Conservation (phyloP, 768 basidiomycete species). For the Ephemerocybe angulata region DNA sequence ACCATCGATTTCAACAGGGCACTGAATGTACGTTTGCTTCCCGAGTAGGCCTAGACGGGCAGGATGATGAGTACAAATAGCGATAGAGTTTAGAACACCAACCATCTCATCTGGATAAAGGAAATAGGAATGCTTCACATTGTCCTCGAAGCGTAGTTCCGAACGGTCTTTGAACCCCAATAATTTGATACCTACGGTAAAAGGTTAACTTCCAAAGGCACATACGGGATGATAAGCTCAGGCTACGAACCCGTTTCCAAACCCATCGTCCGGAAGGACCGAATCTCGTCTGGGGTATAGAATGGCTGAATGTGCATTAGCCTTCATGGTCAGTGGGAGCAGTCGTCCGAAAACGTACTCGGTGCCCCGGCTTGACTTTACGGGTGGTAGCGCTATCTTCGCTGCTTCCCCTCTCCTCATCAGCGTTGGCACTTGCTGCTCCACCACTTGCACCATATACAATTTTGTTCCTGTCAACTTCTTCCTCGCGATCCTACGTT, state of each 20-base stretch:
- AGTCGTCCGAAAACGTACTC: constrained; percentile 37
- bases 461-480: constrained; percentile 43
- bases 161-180: constrained; percentile 83
- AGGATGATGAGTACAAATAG: constrained; percentile 10
- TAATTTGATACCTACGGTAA: constrained; percentile 69
- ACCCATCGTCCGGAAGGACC: constrained; percentile 77
- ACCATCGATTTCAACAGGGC: constrained; percentile 82
- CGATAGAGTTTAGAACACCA: constrained; percentile 15
- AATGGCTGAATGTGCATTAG: constrained; percentile 52
- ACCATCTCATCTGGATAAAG: constrained; percentile 92
- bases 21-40: constrained; percentile 88
- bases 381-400: constrained; percentile 32
- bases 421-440: constrained; percentile 28
- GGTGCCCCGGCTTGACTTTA: constrained; percentile 46
- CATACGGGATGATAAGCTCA: constrained; percentile 12
- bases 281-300: constrained; percentile 80
- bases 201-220: not conserved
- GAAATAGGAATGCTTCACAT: constrained; percentile 87
- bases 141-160: constrained; percentile 79
- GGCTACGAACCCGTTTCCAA: constrained; percentile 59
- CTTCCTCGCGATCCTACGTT: constrained; percentile 42
- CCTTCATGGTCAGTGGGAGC: constrained; percentile 1
- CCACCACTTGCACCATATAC: constrained; percentile 43
- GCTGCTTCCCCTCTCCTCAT: constrained; percentile 40
- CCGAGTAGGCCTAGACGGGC: constrained; percentile 63